Conservation (phyloP, 345 rosid genomes). For the Aegle marmelos region DNA sequence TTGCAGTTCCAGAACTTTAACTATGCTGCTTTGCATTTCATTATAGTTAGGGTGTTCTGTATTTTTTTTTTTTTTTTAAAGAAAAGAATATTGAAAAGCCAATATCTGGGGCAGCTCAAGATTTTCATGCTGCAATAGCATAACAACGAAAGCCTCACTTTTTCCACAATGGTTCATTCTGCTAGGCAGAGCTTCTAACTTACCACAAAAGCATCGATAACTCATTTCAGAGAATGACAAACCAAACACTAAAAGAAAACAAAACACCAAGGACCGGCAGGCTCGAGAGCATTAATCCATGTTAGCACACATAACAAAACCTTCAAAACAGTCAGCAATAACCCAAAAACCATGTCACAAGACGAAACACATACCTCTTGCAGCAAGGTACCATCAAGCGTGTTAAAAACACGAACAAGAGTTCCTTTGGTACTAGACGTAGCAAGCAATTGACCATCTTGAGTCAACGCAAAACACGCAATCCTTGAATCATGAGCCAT, state of each 20-base stretch:
- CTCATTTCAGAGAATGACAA: neutral
- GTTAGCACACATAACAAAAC: neutral
- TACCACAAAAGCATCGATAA: neutral
- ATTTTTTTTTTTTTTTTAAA: too few species aligned
- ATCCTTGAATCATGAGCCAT: conserved; percentile 97
- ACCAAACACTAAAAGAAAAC: too few species aligned
- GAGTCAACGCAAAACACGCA: conserved; percentile 77
- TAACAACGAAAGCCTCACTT: neutral
- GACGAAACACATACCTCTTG: conserved; percentile 57
- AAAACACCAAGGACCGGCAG: too few species aligned
- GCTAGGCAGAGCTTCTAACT: neutral
- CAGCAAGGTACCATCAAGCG: conserved; percentile 68
- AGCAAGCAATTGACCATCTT: conserved; percentile 83
- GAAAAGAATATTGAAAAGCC: neutral
- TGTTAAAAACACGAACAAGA: conserved; percentile 69
- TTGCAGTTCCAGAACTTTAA: neutral
- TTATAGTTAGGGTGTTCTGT: too few species aligned
- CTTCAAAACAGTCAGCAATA: neutral
- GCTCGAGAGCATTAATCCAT: neutral
- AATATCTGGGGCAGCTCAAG: neutral
- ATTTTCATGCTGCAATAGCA: neutral
- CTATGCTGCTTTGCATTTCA: neutral
- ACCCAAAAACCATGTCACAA: neutral
- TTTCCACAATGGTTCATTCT: neutral
- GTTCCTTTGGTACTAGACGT: conserved; percentile 93